Percentiles rank a stretch among this genome's conserved stretches.
These are phyloP conservation scores for Deinandra increscens DNA, from an alignment of 129 eudicot species.

Conservation along the genomic window DNA sequence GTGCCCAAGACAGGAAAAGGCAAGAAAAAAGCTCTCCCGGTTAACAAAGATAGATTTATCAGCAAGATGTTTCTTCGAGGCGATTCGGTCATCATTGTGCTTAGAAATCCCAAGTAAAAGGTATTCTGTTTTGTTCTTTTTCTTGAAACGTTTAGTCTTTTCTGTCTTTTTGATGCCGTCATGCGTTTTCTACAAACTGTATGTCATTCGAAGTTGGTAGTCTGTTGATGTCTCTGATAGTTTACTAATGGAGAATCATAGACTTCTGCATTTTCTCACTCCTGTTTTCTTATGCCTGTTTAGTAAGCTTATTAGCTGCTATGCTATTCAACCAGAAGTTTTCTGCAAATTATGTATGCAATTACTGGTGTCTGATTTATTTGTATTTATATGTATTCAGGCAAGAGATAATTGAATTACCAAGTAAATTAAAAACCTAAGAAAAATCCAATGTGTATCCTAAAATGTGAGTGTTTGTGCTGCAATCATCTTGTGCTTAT, in stretches of 20 bases:
- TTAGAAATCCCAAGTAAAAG: slow-evolving; percentile 83
- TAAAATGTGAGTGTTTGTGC: no score
- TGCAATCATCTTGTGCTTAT: background rate
- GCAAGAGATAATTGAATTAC: no score
- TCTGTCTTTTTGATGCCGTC: background rate
- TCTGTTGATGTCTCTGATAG: background rate
- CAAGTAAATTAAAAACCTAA: no score
- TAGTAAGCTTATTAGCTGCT: background rate
- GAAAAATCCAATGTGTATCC: no score
- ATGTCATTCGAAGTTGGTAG: background rate
- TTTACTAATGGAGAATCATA: background rate
- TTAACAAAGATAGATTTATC: slow-evolving; percentile 88
- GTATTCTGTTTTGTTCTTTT: slow-evolving; percentile 21
- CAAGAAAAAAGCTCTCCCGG: slow-evolving; percentile 90
- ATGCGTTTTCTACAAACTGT: background rate
- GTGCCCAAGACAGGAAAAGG: slow-evolving; percentile 97
- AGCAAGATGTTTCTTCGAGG: slow-evolving; percentile 98
- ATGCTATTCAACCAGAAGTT: background rate
- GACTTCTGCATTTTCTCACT: background rate
- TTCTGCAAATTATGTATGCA: background rate
- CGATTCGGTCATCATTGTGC: slow-evolving; percentile 92
- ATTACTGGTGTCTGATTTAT: background rate
- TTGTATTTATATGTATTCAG: no score
- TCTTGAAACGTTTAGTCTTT: background rate
- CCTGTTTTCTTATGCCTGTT: background rate